phyloP scores from a whole-genome alignment of 495 filamentous ascomycete genomes.

The Penicillium crystallinum region DNA sequence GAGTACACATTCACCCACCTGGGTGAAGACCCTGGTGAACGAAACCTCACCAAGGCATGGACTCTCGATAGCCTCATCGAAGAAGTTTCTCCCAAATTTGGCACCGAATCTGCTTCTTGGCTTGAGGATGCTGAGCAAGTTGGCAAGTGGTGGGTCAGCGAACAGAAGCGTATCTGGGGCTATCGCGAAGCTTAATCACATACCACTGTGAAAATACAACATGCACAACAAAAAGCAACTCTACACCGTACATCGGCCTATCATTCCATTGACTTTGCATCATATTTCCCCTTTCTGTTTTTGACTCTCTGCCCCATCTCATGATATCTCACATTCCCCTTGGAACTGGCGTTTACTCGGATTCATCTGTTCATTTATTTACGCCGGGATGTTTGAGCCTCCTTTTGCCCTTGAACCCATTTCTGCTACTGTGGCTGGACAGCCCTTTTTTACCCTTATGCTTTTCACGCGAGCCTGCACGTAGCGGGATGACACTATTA shows the following conservation, averaged over 20 bases:
- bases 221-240: not conserved
- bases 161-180: slow-evolving; percentile 39
- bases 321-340: not conserved
- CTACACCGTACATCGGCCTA: not conserved
- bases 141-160: slow-evolving; percentile 35
- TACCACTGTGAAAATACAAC: not conserved
- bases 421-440: not conserved
- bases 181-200: slow-evolving; percentile 23
- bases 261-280: not conserved
- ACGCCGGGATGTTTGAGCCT: not conserved
- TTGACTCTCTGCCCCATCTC: not conserved
- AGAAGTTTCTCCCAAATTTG: slow-evolving; percentile 23
- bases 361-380: not conserved
- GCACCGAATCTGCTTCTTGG: slow-evolving; percentile 34
- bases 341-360: not conserved
- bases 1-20: slow-evolving; percentile 39
- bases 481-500: not conserved
- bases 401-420: not conserved
- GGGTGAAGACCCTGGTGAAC: slow-evolving; percentile 33
- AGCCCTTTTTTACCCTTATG: not conserved
- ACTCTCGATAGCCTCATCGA: slow-evolving; percentile 18
- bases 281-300: not conserved
- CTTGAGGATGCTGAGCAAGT: slow-evolving; percentile 34
- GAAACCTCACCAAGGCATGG: slow-evolving; percentile 26
- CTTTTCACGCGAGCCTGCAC: not conserved